Conservation (phyloP, 2,329 filamentous ascomycete genomes). For the Chaetomiaceae sp. region DNA sequence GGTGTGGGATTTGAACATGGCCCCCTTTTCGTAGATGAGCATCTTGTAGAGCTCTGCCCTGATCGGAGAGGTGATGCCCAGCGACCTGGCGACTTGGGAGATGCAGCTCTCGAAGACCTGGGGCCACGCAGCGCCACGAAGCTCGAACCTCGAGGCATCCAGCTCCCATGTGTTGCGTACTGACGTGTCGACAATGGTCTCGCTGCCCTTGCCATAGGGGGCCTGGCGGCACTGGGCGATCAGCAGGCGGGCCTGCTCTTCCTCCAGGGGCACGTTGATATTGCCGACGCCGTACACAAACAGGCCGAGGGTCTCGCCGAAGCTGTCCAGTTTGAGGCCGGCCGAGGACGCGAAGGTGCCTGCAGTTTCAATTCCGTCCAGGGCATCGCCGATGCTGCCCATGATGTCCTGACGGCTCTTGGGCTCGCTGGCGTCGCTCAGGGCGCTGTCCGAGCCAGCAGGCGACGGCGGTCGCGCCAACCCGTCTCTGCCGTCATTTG, state of each 20-base stretch:
- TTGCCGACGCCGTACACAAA: conserved; percentile 18
- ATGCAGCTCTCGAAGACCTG: conserved; percentile 26
- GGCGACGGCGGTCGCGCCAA: no score
- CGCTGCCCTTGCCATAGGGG: conserved; percentile 37
- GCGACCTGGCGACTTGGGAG: conserved; percentile 23
- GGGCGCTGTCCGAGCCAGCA: not conserved
- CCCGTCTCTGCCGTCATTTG: no score
- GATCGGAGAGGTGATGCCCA: conserved; percentile 33
- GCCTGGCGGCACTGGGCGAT: conserved; percentile 30
- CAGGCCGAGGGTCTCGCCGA: not conserved
- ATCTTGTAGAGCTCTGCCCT: conserved; percentile 42
- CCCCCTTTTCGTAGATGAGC: conserved; percentile 46
- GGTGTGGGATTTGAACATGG: conserved; percentile 44
- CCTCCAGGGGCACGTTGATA: conserved; percentile 28
- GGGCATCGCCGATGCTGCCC: not conserved
- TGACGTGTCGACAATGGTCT: conserved; percentile 38
- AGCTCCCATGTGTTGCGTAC: conserved; percentile 44
- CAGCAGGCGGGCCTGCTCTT: conserved; percentile 26
- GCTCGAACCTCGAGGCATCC: conserved; percentile 35
- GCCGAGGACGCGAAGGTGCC: not conserved
- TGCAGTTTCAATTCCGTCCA: not conserved
- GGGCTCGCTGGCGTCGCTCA: not conserved
- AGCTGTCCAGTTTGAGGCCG: no score
- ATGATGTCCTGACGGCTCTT: no score
- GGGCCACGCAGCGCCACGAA: conserved; percentile 35